Evolutionary conservation across 106 monocot genomes (phyloP).

Genomic region (Dioscorea alata): DNA sequence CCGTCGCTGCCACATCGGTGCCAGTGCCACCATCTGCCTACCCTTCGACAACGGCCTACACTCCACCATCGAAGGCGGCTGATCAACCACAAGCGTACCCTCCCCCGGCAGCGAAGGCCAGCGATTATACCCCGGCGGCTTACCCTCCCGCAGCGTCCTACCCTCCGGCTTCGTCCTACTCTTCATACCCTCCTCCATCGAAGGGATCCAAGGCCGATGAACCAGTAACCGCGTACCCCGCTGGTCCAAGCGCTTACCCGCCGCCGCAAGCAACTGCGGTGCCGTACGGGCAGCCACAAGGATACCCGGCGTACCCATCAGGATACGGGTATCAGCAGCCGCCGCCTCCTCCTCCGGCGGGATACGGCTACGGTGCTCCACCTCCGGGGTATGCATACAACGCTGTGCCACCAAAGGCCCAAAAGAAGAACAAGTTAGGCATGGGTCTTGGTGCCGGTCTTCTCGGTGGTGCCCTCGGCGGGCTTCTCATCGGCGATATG

Average conservation of each 20-base stretch:
- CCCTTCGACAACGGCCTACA: background rate
- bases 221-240: conserved; percentile 20
- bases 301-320: no score
- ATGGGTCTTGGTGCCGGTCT: conserved; percentile 44
- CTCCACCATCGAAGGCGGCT: background rate
- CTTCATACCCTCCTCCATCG: background rate
- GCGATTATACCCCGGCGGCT: background rate
- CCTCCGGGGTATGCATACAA: conserved; percentile 15
- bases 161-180: background rate
- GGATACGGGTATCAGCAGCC: conserved; percentile 8
- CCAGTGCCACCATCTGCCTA: conserved; percentile 3
- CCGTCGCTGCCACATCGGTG: background rate
- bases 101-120: background rate
- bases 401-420: background rate
- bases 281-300: background rate
- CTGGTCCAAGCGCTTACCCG: conserved; percentile 1
- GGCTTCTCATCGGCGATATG: conserved; percentile 45
- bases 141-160: background rate
- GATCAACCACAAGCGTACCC: background rate
- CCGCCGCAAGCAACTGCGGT: background rate
- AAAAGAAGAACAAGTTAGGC: conserved; percentile 21
- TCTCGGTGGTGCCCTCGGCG: conserved; percentile 42
- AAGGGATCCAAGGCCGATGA: conserved; percentile 5
- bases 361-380: conserved; percentile 14
- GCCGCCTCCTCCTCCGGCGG: conserved; percentile 7